Conservation (phyloP, 2,329 filamentous ascomycete genomes). For the Xylariaceae sp. region DNA sequence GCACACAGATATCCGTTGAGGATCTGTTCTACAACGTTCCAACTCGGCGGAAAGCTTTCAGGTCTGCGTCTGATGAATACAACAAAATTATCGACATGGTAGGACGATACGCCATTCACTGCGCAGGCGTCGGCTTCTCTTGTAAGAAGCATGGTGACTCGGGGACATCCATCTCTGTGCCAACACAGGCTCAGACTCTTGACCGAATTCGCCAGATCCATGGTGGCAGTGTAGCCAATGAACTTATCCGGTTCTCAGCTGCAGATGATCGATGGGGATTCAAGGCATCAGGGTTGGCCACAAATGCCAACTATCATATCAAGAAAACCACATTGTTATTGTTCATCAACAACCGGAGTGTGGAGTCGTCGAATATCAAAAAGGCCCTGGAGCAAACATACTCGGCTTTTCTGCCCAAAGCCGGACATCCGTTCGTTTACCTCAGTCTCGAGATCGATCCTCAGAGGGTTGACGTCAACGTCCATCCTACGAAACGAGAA, state of each 20-base stretch:
- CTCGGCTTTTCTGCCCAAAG: constrained; percentile 80
- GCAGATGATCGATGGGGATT: constrained; percentile 78
- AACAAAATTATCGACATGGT: constrained; percentile 96
- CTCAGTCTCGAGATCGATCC: constrained; percentile 90
- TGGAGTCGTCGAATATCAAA: constrained; percentile 83
- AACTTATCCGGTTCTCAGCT: constrained; percentile 71
- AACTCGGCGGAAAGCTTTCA: constrained; percentile 79
- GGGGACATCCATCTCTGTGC: constrained; percentile 74
- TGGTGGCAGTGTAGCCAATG: constrained; percentile 76
- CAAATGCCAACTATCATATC: constrained; percentile 89
- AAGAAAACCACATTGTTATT: constrained; percentile 84
- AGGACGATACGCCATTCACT: constrained; percentile 89
- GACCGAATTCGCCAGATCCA: constrained; percentile 91
- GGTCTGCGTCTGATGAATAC: constrained; percentile 89
- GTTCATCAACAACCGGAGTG: constrained; percentile 94
- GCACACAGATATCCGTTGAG: constrained; percentile 94
- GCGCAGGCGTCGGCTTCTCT: constrained; percentile 83
- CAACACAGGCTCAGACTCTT: constrained; percentile 62
- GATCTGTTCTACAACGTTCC: constrained; percentile 97
- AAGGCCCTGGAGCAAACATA: constrained; percentile 91
- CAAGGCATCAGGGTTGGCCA: constrained; percentile 72
- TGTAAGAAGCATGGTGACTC: constrained; percentile 95
- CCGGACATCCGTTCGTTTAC: constrained; percentile 90
- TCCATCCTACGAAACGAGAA: constrained; percentile 94
- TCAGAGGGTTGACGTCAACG: constrained; percentile 88